Evolutionary conservation across 179 eudicot species (phyloP).

Genomic region (Amaranthus tricolor): DNA sequence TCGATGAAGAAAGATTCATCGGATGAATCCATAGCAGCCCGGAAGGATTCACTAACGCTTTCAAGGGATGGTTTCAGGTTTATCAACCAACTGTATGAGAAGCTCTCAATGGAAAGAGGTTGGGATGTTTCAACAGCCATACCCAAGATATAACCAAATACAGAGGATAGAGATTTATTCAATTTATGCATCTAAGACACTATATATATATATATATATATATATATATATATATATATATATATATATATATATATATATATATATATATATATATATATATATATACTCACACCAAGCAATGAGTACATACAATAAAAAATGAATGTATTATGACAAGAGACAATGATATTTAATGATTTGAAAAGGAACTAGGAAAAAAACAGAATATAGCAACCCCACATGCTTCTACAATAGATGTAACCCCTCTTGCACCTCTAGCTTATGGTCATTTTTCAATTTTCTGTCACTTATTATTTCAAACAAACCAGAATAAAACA

Average conservation of each 20-base stretch:
- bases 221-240: too few relatives aligned
- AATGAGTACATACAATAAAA: constrained; percentile 28
- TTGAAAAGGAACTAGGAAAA: constrained; percentile 35
- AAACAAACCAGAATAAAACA: background rate
- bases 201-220: constrained; percentile 21
- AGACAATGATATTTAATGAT: constrained; percentile 46
- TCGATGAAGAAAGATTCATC: constrained; percentile 76
- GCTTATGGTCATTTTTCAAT: constrained; percentile 29
- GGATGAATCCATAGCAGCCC: constrained; percentile 51
- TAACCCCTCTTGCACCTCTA: constrained; percentile 31
- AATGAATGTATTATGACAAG: constrained; percentile 39
- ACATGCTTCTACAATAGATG: constrained; percentile 56
- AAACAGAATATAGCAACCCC: constrained; percentile 51
- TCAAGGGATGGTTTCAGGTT: constrained; percentile 63
- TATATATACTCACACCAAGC: constrained; percentile 26
- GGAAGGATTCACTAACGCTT: constrained; percentile 46
- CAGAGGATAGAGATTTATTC: background rate
- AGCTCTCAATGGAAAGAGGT: constrained; percentile 70
- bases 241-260: too few relatives aligned
- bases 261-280: too few relatives aligned
- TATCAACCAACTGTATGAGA: constrained; percentile 72
- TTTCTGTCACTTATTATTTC: constrained; percentile 21
- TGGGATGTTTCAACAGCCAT: constrained; percentile 49
- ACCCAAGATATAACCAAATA: background rate
- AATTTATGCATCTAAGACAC: constrained; percentile 20